These are phyloP conservation scores for Blastobotrys apis DNA, from an alignment of 1,139 yeast genomes.

Conservation along the genomic window DNA sequence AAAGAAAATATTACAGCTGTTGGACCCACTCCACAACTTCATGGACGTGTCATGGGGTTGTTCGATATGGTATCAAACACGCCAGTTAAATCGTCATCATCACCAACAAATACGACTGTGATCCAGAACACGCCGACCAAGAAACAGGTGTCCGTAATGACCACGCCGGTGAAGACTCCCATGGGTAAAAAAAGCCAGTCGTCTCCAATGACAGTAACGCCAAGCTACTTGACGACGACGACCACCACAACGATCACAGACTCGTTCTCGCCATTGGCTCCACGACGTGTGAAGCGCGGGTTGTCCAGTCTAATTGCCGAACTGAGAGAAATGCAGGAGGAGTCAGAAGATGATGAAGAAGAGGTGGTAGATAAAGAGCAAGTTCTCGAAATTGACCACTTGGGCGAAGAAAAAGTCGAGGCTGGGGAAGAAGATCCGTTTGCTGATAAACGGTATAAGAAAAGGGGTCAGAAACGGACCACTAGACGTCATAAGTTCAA, in stretches of 20 bases:
- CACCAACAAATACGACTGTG: constrained; percentile 1
- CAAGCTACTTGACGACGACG: constrained; percentile 4
- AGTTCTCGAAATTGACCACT: constrained; percentile 19
- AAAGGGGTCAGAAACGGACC: constrained; percentile 55
- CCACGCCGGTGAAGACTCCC: neutral
- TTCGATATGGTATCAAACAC: constrained; percentile 41
- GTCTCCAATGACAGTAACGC: neutral
- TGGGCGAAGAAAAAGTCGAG: constrained; percentile 25
- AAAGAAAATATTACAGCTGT: constrained; percentile 35
- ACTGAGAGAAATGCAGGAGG: constrained; percentile 8
- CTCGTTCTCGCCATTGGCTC: constrained; percentile 9
- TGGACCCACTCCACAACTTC: constrained; percentile 75
- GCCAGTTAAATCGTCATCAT: constrained; percentile 1
- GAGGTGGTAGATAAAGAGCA: constrained; percentile 1
- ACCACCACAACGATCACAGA: neutral
- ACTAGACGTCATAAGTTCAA: constrained; percentile 58
- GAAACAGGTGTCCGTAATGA: neutral
- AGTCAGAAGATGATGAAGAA: constrained; percentile 18
- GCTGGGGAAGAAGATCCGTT: constrained; percentile 8
- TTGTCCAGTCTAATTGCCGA: constrained; percentile 20
- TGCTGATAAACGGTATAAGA: constrained; percentile 27
- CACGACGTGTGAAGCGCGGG: constrained; percentile 10
- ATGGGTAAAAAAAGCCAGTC: neutral
- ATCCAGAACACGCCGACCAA: constrained; percentile 13
- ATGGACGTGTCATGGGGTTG: constrained; percentile 63